A percentile compares a stretch with the other conserved stretches of the same genome.
phyloP scores from a whole-genome alignment of 139 green algal genomes.

The Tetraselmis chui region DNA sequence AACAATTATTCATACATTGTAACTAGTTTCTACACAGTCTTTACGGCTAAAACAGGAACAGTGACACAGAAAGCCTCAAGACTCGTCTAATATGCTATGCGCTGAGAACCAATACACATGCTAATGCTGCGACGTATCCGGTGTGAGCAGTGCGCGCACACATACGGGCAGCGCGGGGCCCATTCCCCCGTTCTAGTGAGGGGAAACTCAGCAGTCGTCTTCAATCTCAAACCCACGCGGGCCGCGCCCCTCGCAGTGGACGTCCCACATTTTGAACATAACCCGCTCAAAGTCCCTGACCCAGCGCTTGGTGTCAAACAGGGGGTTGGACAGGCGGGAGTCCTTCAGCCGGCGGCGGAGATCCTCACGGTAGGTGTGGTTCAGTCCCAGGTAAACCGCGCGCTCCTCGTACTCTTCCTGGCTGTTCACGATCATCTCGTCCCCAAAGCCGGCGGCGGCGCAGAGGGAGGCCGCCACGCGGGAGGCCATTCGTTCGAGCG shows the following conservation, averaged over 20 bases:
- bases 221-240: constrained; percentile 60
- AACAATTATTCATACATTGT: too few species aligned
- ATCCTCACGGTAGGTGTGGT: constrained; percentile 36
- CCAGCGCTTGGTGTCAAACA: constrained; percentile 79
- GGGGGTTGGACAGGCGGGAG: constrained; percentile 49
- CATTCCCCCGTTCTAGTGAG: too few species aligned
- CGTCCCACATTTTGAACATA: constrained; percentile 72
- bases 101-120: too few species aligned
- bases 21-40: too few species aligned
- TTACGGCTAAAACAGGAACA: too few species aligned
- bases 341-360: constrained; percentile 49
- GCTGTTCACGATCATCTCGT: constrained; percentile 62
- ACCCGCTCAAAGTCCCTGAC: constrained; percentile 70
- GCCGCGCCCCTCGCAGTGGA: constrained; percentile 54
- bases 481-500: constrained; percentile 77
- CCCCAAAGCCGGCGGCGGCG: constrained; percentile 57
- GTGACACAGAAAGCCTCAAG: too few species aligned
- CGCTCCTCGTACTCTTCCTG: constrained; percentile 35
- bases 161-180: too few species aligned
- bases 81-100: too few species aligned
- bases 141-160: too few species aligned
- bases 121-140: too few species aligned
- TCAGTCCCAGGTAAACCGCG: constrained; percentile 58
- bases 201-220: too few species aligned
- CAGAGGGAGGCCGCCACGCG: constrained; percentile 75